phyloP scores from a whole-genome alignment of 1,284 basidiomycete genomes.

The Tremellales sp. region DNA sequence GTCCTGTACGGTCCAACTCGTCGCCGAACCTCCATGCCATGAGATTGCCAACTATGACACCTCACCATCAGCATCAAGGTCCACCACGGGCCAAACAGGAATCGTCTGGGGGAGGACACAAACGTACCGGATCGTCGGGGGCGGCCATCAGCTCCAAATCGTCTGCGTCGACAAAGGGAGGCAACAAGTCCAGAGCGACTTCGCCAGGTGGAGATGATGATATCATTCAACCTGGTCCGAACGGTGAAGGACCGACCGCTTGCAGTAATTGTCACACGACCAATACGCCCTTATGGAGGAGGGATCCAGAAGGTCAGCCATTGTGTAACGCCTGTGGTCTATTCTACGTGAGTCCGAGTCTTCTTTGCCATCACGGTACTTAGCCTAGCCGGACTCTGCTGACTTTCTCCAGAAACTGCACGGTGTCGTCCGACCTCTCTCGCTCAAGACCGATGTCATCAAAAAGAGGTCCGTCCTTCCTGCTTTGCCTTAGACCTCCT shows the following conservation, averaged over 20 bases:
- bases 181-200: not conserved
- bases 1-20: constrained; percentile 39
- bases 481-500: not conserved
- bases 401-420: constrained; percentile 70
- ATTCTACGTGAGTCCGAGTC: constrained; percentile 67
- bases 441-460: constrained; percentile 94
- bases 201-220: constrained; percentile 6
- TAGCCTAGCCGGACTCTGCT: constrained; percentile 9
- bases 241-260: constrained; percentile 66
- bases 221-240: constrained; percentile 13
- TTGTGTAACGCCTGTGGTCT: constrained; percentile 85
- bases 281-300: constrained; percentile 90
- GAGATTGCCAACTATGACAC: constrained; percentile 9
- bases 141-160: not conserved
- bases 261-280: constrained; percentile 95
- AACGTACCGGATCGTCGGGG: not conserved
- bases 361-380: constrained; percentile 13
- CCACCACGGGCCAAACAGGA: not conserved
- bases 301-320: constrained; percentile 92
- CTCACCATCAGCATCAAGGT: not conserved
- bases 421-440: constrained; percentile 86
- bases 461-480: constrained; percentile 59
- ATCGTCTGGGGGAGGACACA: too few species aligned
- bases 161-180: not conserved
- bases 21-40: constrained; percentile 44